Conservation (phyloP, 176 grass and related monocot genomes). For the Aegilops bicornis region DNA sequence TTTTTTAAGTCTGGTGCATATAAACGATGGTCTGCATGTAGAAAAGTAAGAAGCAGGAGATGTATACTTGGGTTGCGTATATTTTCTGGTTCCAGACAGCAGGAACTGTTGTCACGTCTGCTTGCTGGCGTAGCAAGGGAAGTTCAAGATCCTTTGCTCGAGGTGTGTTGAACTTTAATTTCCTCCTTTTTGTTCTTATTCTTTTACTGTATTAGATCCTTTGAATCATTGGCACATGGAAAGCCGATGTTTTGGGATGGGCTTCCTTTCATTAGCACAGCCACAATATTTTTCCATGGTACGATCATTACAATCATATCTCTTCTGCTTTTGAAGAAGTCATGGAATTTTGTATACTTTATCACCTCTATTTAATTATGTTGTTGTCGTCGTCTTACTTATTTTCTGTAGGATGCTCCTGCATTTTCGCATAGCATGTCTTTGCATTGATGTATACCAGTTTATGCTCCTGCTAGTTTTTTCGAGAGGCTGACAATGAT, state of each 20-base stretch:
- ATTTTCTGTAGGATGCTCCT: slow-evolving; percentile 12
- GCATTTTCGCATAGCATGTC: slow-evolving; percentile 14
- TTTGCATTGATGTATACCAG: slow-evolving; percentile 27
- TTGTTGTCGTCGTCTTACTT: not conserved
- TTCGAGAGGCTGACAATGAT: slow-evolving; percentile 25
- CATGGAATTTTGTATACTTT: slow-evolving; percentile 10
- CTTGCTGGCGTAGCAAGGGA: slow-evolving; percentile 51
- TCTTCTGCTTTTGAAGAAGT: not conserved
- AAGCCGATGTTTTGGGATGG: not conserved
- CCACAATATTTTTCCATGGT: slow-evolving; percentile 4
- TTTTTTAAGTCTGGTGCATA: slow-evolving; percentile 80
- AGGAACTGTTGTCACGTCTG: slow-evolving; percentile 73
- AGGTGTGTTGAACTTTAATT: slow-evolving; percentile 40
- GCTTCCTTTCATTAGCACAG: not conserved
- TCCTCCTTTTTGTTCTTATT: not conserved
- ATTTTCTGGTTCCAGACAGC: slow-evolving; percentile 86
- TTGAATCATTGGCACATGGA: slow-evolving; percentile 11
- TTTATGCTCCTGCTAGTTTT: slow-evolving; percentile 26
- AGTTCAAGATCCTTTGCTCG: slow-evolving; percentile 52
- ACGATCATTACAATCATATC: not conserved
- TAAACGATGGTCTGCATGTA: slow-evolving; percentile 62
- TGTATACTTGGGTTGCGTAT: slow-evolving; percentile 78
- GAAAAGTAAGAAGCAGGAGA: slow-evolving; percentile 75
- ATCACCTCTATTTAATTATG: not conserved
- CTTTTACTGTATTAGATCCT: not conserved